phyloP scores from a whole-genome alignment of 352 stramenopile species.

The Pythium rhizo-oryzae region DNA sequence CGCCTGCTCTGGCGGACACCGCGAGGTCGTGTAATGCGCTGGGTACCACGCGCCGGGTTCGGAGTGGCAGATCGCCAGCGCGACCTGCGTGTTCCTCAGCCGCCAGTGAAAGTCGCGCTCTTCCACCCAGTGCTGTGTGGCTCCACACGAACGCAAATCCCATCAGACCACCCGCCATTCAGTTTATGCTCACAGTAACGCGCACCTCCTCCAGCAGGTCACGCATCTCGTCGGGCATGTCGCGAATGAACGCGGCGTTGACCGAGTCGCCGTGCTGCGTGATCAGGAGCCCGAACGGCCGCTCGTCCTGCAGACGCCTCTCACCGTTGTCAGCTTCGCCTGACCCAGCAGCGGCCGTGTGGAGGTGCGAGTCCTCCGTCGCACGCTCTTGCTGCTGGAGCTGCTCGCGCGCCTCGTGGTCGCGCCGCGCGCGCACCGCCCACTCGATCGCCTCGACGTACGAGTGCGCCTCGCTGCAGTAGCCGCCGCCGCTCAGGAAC shows the following conservation, averaged over 20 bases:
- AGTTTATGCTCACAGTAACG: neutral
- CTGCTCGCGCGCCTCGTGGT: slow-evolving; percentile 2
- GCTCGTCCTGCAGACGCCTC: neutral
- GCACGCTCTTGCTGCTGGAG: slow-evolving; percentile 32
- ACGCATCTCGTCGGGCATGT: slow-evolving; percentile 53
- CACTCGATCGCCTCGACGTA: slow-evolving; percentile 73
- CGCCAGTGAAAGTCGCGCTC: slow-evolving; percentile 70
- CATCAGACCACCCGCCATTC: neutral
- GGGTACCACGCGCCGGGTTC: slow-evolving; percentile 93
- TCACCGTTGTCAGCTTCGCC: slow-evolving; percentile 3
- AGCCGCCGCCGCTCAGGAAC: slow-evolving; percentile 91
- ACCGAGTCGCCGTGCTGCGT: slow-evolving; percentile 72
- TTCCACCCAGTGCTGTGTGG: slow-evolving; percentile 68
- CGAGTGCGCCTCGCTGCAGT: slow-evolving; percentile 91
- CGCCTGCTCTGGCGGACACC: slow-evolving; percentile 55
- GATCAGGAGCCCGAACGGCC: slow-evolving; percentile 60
- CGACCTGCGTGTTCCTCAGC: slow-evolving; percentile 39
- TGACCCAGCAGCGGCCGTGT: neutral
- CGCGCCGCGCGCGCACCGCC: slow-evolving; percentile 32
- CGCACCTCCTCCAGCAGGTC: slow-evolving; percentile 45
- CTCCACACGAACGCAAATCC: neutral
- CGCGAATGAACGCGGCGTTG: slow-evolving; percentile 67
- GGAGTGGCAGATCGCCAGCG: slow-evolving; percentile 90
- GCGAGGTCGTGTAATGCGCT: slow-evolving; percentile 65
- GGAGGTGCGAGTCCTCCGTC: slow-evolving; percentile 1